Percentiles rank a stretch among this genome's conserved stretches.
Conservation (phyloP, 2,329 filamentous ascomycete genomes). For the Colletotrichum sp. region DNA sequence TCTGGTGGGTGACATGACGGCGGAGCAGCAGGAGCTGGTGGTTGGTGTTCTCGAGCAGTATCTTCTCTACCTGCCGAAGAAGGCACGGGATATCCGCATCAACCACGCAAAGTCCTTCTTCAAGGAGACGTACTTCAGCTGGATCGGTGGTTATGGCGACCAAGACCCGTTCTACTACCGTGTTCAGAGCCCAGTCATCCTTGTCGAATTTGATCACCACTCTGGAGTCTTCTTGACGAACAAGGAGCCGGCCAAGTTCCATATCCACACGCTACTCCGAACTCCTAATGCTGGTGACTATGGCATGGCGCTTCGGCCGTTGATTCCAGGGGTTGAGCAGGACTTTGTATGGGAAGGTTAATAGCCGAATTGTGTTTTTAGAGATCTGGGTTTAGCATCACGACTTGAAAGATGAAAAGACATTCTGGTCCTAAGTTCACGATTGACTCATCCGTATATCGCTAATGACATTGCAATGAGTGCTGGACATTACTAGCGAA, state of each 20-base stretch:
- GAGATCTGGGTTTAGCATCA: neutral
- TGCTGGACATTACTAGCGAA: too few species aligned
- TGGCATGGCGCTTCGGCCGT: slow-evolving; percentile 56
- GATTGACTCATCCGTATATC: fast-evolving
- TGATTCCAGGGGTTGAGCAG: slow-evolving; percentile 43
- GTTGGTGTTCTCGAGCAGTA: slow-evolving; percentile 67
- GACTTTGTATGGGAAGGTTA: slow-evolving; percentile 47
- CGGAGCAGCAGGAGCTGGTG: slow-evolving; percentile 59
- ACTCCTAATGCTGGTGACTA: slow-evolving; percentile 81
- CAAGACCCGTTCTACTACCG: slow-evolving; percentile 79
- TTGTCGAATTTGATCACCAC: slow-evolving; percentile 82
- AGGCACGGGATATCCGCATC: slow-evolving; percentile 59
- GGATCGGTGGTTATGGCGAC: slow-evolving; percentile 75
- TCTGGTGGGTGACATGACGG: slow-evolving; percentile 52
- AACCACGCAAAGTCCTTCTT: slow-evolving; percentile 60
- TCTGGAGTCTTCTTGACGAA: slow-evolving; percentile 80
- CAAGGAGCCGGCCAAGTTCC: slow-evolving; percentile 75
- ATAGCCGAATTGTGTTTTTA: neutral
- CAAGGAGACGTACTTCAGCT: slow-evolving; percentile 78
- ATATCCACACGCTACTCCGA: slow-evolving; percentile 77
- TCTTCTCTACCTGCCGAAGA: slow-evolving; percentile 68
- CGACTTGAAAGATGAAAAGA: fast-evolving
- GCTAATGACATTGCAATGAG: neutral
- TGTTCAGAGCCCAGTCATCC: slow-evolving; percentile 76
- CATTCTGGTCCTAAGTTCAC: neutral